A percentile compares a stretch with the other conserved stretches of the same genome.
Conservation (phyloP, 306 rosid species). For the Inga laurina region DNA sequence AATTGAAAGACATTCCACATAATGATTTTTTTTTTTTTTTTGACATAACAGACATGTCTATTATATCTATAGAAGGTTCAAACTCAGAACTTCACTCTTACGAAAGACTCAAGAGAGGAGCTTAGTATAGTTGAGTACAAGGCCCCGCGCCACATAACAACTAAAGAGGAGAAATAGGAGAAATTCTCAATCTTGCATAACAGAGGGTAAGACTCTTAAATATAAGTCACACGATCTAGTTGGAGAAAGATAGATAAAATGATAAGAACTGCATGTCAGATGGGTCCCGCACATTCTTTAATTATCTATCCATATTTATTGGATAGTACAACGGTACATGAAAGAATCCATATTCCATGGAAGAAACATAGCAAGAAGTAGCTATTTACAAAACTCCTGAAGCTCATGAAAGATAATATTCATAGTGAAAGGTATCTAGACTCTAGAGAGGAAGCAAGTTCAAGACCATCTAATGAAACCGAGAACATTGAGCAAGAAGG, state of each 20-base stretch:
- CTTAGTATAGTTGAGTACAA: no score
- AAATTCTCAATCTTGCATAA: neutral
- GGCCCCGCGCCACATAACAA: neutral
- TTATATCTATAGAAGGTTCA: no score
- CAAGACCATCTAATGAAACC: neutral
- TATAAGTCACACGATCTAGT: neutral
- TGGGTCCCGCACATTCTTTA: neutral
- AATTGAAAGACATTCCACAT: neutral
- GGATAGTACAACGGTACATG: neutral
- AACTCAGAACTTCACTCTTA: no score
- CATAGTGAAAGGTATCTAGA: neutral
- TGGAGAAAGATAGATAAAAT: neutral
- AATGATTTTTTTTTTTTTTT: no score
- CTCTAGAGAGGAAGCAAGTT: neutral
- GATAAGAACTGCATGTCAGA: neutral
- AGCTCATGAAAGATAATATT: neutral
- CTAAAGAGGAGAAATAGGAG: neutral
- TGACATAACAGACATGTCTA: no score
- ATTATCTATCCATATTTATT: neutral
- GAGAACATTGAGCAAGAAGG: constrained; percentile 1
- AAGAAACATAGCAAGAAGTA: neutral
- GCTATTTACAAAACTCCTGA: neutral
- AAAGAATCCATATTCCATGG: neutral
- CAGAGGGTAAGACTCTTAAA: neutral
- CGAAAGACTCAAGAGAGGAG: no score